Evolutionary conservation across 768 basidiomycete species (phyloP), one percentile per base, ranked within the genome.

Genomic region (Chalciporus pseudorubinellus): DNA sequence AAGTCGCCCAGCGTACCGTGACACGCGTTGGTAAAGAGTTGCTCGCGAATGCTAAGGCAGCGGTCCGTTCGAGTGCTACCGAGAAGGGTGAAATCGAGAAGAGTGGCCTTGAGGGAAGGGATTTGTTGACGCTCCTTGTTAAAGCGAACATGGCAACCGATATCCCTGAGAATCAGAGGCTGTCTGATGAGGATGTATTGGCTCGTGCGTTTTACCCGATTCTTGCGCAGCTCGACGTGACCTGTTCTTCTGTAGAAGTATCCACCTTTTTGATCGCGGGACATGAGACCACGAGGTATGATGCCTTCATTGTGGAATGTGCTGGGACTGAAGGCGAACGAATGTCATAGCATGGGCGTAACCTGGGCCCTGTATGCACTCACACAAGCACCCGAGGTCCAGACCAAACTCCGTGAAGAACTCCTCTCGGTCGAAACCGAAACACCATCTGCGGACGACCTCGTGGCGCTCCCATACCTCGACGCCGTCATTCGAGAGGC

Each of bases 391-490:
- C 73, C 74, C 0, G 69, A 74, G 1, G 67, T 78, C 4, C 85
- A 88, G 55, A 67, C 58, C 11, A 79, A 78, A 55, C 74, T 91
- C 0, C 75, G 84, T 1, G 73, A 79, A 2, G 87, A 90, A 58
- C 70, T 85, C 2, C 65, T 79, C 10, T 60, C 68, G 0, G 69
- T 84, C 11, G 59, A 72, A 1, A 82, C 80, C 0, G 80, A 85
- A 12, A 78, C 68, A 1, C 86, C 87, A 3, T 74, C 77, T 4
- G 86, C 89, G 82, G 87, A 90, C 31, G 77, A 83, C 26, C 75
- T 91, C 1, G 77, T 80, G 50, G 71, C 76, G 4, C 72, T 92
- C 4, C 77, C 84, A 0, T 88, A 86, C 59, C 80, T 91, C 18
- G 89, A 89, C 54, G 72, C 71, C 18, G 77, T 86, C 10, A 72